Evolutionary conservation across 495 filamentous ascomycete genomes (phyloP).

Genomic region (Copromyces sp.): DNA sequence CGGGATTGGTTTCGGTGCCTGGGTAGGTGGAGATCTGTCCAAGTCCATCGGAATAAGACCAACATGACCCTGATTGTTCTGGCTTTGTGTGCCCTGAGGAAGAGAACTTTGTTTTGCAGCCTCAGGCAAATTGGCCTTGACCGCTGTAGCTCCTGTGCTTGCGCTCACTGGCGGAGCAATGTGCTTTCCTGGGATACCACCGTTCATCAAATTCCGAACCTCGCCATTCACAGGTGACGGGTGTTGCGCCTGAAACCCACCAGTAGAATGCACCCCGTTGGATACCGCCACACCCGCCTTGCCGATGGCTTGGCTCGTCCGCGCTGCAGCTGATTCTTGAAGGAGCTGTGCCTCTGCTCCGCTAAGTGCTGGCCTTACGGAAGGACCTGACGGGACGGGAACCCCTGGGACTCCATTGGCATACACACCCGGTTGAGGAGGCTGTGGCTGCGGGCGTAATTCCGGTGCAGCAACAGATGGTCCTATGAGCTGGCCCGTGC

Average conservation of each 20-base stretch:
- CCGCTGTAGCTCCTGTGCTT: not conserved
- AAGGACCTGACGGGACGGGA: not conserved
- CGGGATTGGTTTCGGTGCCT: not conserved
- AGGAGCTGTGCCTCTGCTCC: conserved; percentile 33
- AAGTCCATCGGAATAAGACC: conserved; percentile 7
- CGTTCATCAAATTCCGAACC: not conserved
- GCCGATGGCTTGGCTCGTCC: conserved; percentile 5
- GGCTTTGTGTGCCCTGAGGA: not conserved
- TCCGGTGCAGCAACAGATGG: conserved; percentile 5
- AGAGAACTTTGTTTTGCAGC: not conserved
- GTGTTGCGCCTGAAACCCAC: not conserved
- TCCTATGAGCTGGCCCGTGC: conserved; percentile 3
- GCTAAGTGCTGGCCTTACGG: conserved; percentile 5
- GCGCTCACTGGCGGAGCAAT: not conserved
- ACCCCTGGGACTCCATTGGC: not conserved
- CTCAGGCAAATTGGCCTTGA: not conserved
- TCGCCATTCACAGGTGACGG: not conserved
- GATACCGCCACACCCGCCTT: not conserved
- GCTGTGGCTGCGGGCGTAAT: not conserved
- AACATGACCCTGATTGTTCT: not conserved
- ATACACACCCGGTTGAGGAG: not conserved
- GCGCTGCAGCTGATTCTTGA: conserved; percentile 28
- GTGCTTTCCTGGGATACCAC: not conserved
- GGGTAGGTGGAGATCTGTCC: not conserved
- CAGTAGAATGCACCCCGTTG: not conserved